Conservation (phyloP, 2,329 filamentous ascomycete species). For the Fusarium longipes region DNA sequence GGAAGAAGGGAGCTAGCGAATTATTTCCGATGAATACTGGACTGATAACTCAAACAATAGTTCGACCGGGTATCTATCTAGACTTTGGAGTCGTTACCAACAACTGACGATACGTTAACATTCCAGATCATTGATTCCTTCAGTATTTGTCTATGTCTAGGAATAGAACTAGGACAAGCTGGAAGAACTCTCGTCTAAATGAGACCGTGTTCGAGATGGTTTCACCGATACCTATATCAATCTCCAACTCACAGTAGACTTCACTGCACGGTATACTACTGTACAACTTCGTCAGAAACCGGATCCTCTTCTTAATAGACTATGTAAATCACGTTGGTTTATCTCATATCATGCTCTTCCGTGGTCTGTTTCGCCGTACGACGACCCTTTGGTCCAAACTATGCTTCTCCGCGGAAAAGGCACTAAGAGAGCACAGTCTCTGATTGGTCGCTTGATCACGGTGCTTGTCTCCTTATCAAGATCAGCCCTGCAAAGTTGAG, state of each 20-base stretch:
- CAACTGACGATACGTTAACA: not conserved
- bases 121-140: not conserved
- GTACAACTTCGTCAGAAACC: conserved; percentile 18
- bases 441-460: conserved; percentile 35
- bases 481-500: conserved; percentile 22
- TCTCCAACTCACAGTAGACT: conserved; percentile 21
- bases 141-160: not conserved
- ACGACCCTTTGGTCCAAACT: conserved; percentile 16
- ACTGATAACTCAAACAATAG: not conserved
- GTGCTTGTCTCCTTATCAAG: conserved; percentile 41
- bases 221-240: conserved; percentile 22
- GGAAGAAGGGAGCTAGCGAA: conserved; percentile 12
- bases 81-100: not conserved
- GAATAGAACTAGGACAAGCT: not conserved
- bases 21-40: conserved; percentile 17
- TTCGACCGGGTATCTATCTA: conserved; percentile 2
- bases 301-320: conserved; percentile 1
- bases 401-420: conserved; percentile 42
- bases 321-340: conserved; percentile 15
- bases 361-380: conserved; percentile 41
- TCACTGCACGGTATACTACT: not conserved
- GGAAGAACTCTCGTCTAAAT: not conserved
- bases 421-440: not conserved
- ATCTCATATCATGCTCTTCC: conserved; percentile 25
- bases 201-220: conserved; percentile 2